Evolutionary conservation across 495 filamentous ascomycete species (phyloP).

Genomic region (Daldinia loculata): DNA sequence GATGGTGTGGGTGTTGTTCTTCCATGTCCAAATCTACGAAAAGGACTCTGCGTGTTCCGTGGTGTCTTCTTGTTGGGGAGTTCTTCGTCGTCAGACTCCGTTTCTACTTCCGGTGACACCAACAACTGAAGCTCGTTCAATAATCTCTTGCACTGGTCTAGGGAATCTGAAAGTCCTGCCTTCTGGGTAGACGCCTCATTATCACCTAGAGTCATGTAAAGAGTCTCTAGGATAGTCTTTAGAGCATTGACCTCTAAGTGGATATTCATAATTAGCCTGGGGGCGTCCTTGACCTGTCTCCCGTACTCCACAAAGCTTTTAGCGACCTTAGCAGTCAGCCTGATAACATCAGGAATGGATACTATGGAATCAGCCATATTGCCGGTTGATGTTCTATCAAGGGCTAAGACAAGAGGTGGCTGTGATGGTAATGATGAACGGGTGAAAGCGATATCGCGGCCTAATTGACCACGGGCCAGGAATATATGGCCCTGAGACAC

Average conservation of each 20-base stretch:
- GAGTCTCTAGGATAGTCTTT: constrained; percentile 16
- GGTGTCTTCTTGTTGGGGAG: neutral
- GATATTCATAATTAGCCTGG: constrained; percentile 10
- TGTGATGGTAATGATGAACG: neutral
- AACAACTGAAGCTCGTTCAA: constrained; percentile 19
- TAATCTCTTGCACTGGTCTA: constrained; percentile 2
- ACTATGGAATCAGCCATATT: constrained; percentile 10
- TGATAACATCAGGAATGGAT: constrained; percentile 2
- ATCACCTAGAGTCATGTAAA: constrained; percentile 1
- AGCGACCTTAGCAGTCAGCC: constrained; percentile 1
- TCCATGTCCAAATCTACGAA: neutral
- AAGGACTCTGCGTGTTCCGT: neutral
- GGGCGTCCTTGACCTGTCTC: constrained; percentile 30
- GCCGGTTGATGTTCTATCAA: constrained; percentile 1
- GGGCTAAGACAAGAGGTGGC: neutral
- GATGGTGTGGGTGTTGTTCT: neutral
- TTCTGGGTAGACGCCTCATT: neutral
- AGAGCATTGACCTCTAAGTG: constrained; percentile 16
- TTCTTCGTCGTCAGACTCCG: neutral
- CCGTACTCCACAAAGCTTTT: constrained; percentile 9
- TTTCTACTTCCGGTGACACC: constrained; percentile 1
- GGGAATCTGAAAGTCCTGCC: neutral
- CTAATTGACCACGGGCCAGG: neutral
- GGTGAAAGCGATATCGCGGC: neutral
- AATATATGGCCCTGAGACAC: constrained; percentile 1